Conservation (phyloP, 176 grass and related monocot genomes). For the Oryza glaberrima region DNA sequence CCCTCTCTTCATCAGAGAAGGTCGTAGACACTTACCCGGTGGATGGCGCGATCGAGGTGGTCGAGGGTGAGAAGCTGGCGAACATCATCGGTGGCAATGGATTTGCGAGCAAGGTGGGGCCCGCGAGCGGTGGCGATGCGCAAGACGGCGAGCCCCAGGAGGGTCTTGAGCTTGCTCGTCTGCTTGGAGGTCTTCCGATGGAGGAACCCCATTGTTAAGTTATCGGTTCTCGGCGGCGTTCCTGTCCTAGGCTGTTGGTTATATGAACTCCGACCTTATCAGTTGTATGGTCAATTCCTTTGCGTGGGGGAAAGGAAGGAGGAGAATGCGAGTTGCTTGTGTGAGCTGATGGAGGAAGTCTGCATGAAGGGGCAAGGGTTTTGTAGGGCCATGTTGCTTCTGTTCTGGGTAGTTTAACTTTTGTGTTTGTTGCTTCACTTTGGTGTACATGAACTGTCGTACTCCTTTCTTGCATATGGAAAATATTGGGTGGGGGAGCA, state of each 20-base stretch:
- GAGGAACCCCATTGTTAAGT: constrained; percentile 41
- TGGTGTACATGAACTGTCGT: constrained; percentile 22
- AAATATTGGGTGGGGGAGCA: background rate
- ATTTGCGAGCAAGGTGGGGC: constrained; percentile 38
- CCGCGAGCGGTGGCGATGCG: constrained; percentile 31
- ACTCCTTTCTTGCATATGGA: constrained; percentile 24
- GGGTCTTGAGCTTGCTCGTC: constrained; percentile 43
- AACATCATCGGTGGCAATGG: constrained; percentile 41
- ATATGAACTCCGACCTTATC: background rate
- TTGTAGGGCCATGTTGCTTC: constrained; percentile 6
- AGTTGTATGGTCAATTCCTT: constrained; percentile 10
- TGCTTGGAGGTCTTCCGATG: constrained; percentile 43
- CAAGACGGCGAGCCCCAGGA: constrained; percentile 31
- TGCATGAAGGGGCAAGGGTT: constrained; percentile 15
- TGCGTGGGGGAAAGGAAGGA: constrained; percentile 22
- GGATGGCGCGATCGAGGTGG: constrained; percentile 46
- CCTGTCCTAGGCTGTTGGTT: background rate
- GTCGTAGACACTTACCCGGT: constrained; percentile 12
- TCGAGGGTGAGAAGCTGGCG: constrained; percentile 48
- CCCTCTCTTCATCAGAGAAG: background rate
- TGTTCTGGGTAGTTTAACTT: constrained; percentile 40
- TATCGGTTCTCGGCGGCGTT: background rate
- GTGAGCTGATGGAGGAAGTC: constrained; percentile 19
- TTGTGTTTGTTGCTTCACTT: constrained; percentile 38
- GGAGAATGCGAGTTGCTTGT: constrained; percentile 36